Percentiles rank a stretch among this genome's conserved stretches.
These are phyloP conservation scores for Linnemannia elongata DNA, from an alignment of 192 early-diverging fungal species.

Conservation along the genomic window DNA sequence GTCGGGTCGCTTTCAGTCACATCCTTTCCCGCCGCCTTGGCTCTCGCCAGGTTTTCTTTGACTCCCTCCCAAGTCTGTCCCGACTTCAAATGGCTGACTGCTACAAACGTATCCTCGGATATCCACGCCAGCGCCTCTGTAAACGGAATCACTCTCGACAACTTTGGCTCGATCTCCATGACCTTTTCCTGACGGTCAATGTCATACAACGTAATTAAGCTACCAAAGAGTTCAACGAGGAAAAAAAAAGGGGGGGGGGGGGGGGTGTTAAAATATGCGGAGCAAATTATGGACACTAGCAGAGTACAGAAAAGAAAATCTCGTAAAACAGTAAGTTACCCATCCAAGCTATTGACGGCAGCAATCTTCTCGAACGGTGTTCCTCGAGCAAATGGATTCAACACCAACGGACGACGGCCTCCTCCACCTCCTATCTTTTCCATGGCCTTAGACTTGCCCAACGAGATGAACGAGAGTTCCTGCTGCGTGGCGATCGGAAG, in stretches of 20 bases:
- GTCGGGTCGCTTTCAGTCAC: background rate
- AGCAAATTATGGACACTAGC: background rate
- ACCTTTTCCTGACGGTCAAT: constrained; percentile 19
- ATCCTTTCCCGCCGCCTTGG: background rate
- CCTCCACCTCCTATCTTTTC: background rate
- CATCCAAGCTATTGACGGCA: constrained; percentile 4
- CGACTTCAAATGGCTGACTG: constrained; percentile 33
- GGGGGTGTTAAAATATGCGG: background rate
- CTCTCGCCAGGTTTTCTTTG: background rate
- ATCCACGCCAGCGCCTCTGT: constrained; percentile 38
- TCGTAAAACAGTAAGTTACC: constrained; percentile 10
- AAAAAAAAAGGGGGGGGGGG: background rate
- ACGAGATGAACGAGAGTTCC: constrained; percentile 1
- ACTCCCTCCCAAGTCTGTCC: background rate
- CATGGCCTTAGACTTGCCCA: background rate
- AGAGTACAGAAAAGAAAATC: background rate
- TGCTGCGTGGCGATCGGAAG: constrained; percentile 13
- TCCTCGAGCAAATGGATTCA: constrained; percentile 37
- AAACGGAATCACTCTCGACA: constrained; percentile 34
- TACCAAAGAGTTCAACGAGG: constrained; percentile 4
- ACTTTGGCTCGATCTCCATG: background rate
- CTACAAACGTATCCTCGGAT: constrained; percentile 34
- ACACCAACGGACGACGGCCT: constrained; percentile 2
- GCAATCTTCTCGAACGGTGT: constrained; percentile 43
- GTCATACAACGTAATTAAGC: constrained; percentile 39